phyloP scores from a whole-genome alignment of 441 rosid genomes.

The Corymbia citriodora region DNA sequence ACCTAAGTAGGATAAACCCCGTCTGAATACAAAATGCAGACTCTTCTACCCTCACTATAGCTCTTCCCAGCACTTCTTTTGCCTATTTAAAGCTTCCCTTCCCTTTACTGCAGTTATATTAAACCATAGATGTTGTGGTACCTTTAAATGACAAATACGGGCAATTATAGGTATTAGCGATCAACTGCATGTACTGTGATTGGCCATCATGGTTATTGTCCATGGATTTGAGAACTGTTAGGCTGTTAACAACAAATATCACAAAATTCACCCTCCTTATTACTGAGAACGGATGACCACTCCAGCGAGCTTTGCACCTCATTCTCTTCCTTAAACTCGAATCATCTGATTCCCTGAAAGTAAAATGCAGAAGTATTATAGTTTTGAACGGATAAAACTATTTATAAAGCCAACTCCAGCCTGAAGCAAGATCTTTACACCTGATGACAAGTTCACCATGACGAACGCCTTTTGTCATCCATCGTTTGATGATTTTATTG shows the following conservation, averaged over 20 bases:
- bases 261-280: constrained; percentile 56
- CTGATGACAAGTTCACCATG: constrained; percentile 52
- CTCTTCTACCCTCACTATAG: background rate
- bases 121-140: background rate
- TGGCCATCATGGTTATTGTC: constrained; percentile 16
- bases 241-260: constrained; percentile 59
- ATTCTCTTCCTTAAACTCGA: constrained; percentile 33
- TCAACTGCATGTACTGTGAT: constrained; percentile 23
- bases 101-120: background rate
- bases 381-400: background rate
- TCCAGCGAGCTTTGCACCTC: constrained; percentile 28
- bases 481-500: constrained; percentile 36
- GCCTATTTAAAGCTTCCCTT: background rate
- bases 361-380: constrained; percentile 6
- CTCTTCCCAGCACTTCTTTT: background rate
- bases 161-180: constrained; percentile 36
- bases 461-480: constrained; percentile 61
- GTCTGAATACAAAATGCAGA: background rate
- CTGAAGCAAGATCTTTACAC: constrained; percentile 25
- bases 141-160: constrained; percentile 76
- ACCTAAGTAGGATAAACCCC: background rate
- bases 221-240: constrained; percentile 51
- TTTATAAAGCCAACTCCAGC: background rate
- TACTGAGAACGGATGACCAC: constrained; percentile 14
- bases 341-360: constrained; percentile 49